These are phyloP conservation scores for Claviceps pusilla DNA, from an alignment of 2,329 filamentous ascomycete genomes.

Conservation along the genomic window DNA sequence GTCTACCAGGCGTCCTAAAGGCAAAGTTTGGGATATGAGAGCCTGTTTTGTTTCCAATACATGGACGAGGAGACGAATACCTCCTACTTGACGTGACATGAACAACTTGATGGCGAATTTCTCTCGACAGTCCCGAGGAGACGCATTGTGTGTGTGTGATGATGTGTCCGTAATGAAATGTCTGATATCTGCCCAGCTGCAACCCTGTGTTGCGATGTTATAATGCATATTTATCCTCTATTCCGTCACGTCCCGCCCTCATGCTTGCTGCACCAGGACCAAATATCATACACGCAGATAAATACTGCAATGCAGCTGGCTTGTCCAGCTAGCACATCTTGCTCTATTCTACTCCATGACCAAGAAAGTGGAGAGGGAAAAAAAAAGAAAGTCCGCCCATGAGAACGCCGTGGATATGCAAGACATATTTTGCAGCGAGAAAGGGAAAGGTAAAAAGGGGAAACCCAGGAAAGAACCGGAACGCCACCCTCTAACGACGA, in stretches of 20 bases:
- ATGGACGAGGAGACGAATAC: too few species aligned
- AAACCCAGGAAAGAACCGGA: not conserved
- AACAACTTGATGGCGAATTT: too few species aligned
- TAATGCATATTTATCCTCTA: not conserved
- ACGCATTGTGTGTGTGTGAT: too few species aligned
- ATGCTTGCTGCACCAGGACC: too few species aligned
- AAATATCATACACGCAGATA: not conserved
- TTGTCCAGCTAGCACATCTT: not conserved
- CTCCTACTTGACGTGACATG: too few species aligned
- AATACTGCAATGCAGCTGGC: not conserved
- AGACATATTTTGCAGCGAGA: not conserved
- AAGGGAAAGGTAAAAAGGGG: too few species aligned
- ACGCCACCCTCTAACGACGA: not conserved
- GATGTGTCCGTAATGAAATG: too few species aligned
- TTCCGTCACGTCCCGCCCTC: not conserved
- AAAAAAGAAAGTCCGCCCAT: not conserved
- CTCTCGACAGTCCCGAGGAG: too few species aligned
- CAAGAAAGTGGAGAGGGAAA: not conserved
- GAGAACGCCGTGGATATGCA: not conserved
- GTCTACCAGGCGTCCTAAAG: constrained; percentile 29
- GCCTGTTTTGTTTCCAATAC: not conserved
- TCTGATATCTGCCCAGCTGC: too few species aligned
- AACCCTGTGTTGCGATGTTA: too few species aligned
- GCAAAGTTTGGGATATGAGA: too few species aligned
- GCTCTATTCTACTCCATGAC: not conserved